These are phyloP conservation scores for Vigna nakashimae DNA, from an alignment of 306 rosid genomes.

Conservation along the genomic window DNA sequence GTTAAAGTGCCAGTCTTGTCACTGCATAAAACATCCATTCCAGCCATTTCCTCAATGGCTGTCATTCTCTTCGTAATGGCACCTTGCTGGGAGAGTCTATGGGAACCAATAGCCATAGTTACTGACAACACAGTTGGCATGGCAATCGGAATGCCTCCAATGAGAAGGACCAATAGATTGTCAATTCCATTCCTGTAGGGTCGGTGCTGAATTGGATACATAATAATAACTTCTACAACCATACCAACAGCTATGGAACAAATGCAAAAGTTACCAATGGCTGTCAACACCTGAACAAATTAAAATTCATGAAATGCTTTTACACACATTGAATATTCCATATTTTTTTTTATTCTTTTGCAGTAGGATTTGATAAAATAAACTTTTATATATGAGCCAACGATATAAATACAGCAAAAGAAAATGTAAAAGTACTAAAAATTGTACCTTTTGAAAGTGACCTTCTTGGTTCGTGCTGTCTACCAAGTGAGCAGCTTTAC, in stretches of 20 bases:
- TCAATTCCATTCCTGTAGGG: slow-evolving; percentile 77
- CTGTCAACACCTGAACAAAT: slow-evolving; percentile 69
- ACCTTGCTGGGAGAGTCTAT: slow-evolving; percentile 77
- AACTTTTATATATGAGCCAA: background rate
- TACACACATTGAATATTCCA: background rate
- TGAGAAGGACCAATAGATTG: slow-evolving; percentile 86
- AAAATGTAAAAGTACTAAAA: no score
- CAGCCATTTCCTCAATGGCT: slow-evolving; percentile 91
- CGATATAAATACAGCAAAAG: no score
- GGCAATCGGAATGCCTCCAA: slow-evolving; percentile 89
- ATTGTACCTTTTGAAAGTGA: slow-evolving; percentile 79
- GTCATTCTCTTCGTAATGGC: slow-evolving; percentile 95
- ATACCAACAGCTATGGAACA: slow-evolving; percentile 83
- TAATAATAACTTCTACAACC: slow-evolving; percentile 65
- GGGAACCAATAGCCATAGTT: slow-evolving; percentile 94
- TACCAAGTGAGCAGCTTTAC: slow-evolving; percentile 88
- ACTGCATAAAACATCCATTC: slow-evolving; percentile 87
- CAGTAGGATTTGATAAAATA: background rate
- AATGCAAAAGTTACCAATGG: slow-evolving; percentile 88
- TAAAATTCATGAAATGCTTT: slow-evolving; percentile 35
- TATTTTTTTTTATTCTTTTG: background rate
- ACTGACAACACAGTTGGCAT: slow-evolving; percentile 89
- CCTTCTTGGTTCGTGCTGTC: slow-evolving; percentile 78
- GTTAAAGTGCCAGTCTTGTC: slow-evolving; percentile 88
- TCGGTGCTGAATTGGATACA: slow-evolving; percentile 75